These are phyloP conservation scores for Phytophthora europaea DNA, from an alignment of 352 stramenopile genomes.

Conservation along the genomic window DNA sequence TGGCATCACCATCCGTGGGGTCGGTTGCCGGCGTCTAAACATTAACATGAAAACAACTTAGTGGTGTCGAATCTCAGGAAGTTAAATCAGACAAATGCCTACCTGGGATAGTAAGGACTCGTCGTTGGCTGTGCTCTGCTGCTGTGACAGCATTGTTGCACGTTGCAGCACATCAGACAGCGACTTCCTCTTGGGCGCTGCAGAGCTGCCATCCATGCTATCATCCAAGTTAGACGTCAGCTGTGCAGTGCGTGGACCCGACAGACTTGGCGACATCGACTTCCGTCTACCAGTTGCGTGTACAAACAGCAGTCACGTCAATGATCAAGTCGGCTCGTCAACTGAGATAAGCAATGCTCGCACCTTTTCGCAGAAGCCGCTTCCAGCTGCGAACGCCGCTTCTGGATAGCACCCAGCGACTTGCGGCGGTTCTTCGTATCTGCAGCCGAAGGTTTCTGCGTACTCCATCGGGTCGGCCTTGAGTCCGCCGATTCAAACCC, in stretches of 20 bases:
- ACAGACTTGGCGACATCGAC: constrained; percentile 28
- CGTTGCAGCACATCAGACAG: constrained; percentile 69
- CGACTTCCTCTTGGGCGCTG: constrained; percentile 34
- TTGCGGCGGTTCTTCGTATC: constrained; percentile 49
- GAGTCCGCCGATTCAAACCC: constrained; percentile 62
- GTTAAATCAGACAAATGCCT: neutral
- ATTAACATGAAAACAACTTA: neutral
- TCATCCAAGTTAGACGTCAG: constrained; percentile 18
- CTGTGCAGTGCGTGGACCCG: constrained; percentile 8
- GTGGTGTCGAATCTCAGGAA: neutral
- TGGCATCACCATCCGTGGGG: constrained; percentile 48
- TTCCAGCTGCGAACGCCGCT: constrained; percentile 36
- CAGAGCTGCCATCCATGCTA: constrained; percentile 1
- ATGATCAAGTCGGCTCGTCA: neutral
- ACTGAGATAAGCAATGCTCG: neutral
- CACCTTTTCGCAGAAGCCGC: constrained; percentile 36
- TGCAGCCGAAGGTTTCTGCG: constrained; percentile 31
- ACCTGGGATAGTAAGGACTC: constrained; percentile 29
- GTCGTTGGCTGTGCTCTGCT: constrained; percentile 15
- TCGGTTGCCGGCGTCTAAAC: constrained; percentile 13
- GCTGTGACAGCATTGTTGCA: constrained; percentile 71
- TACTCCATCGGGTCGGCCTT: constrained; percentile 58
- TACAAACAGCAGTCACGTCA: neutral
- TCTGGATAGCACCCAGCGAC: constrained; percentile 46
- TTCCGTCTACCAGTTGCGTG: constrained; percentile 29